Evolutionary conservation across 2,329 filamentous ascomycete genomes (phyloP), one percentile per base, ranked within the genome.

Genomic region (Aaosphaeria pasadenensis): DNA sequence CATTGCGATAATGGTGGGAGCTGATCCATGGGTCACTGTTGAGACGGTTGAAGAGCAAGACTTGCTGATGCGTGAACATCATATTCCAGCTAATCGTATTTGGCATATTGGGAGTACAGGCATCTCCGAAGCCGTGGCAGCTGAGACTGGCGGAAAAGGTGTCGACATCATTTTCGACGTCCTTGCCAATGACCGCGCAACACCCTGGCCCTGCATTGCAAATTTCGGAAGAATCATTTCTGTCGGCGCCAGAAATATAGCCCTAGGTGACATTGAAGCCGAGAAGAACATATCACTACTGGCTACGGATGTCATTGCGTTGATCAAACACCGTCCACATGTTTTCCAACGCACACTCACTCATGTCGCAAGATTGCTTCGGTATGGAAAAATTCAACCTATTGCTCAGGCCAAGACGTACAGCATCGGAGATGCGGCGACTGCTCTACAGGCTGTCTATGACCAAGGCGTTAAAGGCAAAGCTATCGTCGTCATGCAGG

Each of bases 171-270:
- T 70, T 5, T 50, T 72, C 45, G 71, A 66, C 50, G 48, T 41
- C 11, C n/a, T 52, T 1, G 57, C 55, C 3, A 54, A 63, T 24
- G 24, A 52, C 4, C 46, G 66, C 11, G 51, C 51, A 3, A 66
- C 70, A 0, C 74, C 71, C 0, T 79, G 72, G 74, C 50, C 66
- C 6, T 77, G 74, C 41, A 60, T 80, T 3, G 74, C 76, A 1
- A 38, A 54, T 7, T 64, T 60, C 33, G 64, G 63, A 11, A 48
- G 55, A 7, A 42, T 54, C 31, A 35, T 54, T 24, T 36, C 50
- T 28, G 39, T 50, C 24, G 54, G 45, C 5, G 43, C 46, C 30
- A 44, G 49, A 6, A 43, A 39, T n/a, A 24, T 30, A 30, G 52
- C 53, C 11, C 42, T 43, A 1, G 38, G 45, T 5, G 30, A 53